phyloP scores from a whole-genome alignment of 2,329 filamentous ascomycete genomes.

The Penicillium sclerotigenum region DNA sequence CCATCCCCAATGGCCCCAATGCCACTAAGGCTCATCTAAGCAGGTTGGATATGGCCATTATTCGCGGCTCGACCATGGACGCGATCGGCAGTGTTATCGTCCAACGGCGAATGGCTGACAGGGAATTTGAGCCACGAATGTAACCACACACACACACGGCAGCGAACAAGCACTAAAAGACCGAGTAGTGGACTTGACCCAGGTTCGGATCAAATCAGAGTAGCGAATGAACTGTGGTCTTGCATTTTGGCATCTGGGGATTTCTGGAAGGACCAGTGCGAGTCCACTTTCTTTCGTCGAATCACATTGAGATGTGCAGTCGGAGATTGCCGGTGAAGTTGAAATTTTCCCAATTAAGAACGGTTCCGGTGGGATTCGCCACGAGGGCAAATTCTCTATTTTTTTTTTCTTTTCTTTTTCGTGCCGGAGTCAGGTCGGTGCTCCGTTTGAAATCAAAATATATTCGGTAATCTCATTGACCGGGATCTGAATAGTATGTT shows the following conservation, averaged over 20 bases:
- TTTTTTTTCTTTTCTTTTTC: background rate
- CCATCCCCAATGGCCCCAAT: background rate
- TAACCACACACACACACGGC: constrained; percentile 27
- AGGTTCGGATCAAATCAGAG: constrained; percentile 12
- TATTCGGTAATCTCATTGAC: background rate
- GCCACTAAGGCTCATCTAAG: constrained; percentile 9
- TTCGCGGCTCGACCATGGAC: constrained; percentile 20
- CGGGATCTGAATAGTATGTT: background rate
- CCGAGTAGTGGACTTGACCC: background rate
- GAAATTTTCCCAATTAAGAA: constrained; percentile 8
- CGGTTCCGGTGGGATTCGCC: background rate
- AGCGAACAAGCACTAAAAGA: constrained; percentile 2
- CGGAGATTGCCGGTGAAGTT: constrained; percentile 16
- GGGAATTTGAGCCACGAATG: constrained; percentile 21
- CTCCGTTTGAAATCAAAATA: background rate
- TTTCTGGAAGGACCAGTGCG: constrained; percentile 13
- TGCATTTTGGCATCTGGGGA: constrained; percentile 7
- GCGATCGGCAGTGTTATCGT: constrained; percentile 20
- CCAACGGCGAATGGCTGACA: constrained; percentile 8
- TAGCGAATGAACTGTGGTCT: background rate
- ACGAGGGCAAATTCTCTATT: background rate
- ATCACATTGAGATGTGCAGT: constrained; percentile 4
- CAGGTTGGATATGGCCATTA: constrained; percentile 17
- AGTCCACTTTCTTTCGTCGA: constrained; percentile 12
- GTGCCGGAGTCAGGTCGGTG: background rate